phyloP scores from a whole-genome alignment of 768 basidiomycete genomes.

The Leccinum aurantiacum region DNA sequence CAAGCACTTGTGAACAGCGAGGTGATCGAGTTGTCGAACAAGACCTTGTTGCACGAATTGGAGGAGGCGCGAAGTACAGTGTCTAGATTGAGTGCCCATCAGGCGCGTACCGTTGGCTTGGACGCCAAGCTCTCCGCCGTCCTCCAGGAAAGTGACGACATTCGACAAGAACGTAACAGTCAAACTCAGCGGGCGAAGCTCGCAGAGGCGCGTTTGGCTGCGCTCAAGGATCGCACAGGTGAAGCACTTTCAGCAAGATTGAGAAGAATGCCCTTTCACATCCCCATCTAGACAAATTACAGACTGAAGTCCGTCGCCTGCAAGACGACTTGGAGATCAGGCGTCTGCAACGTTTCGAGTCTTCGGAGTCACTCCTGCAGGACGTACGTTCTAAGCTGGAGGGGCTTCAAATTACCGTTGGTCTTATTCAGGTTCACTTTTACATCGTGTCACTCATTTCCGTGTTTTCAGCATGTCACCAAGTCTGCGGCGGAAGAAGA shows the following conservation, averaged over 20 bases:
- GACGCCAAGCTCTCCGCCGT: conserved; percentile 62
- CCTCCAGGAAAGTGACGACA: conserved; percentile 79
- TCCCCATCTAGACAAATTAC: conserved; percentile 57
- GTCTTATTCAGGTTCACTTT: conserved; percentile 20
- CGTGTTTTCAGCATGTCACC: conserved; percentile 37
- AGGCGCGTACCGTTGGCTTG: conserved; percentile 69
- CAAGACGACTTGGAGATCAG: conserved; percentile 63
- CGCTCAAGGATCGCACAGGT: conserved; percentile 71
- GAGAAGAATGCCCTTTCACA: conserved; percentile 6
- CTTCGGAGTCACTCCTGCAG: conserved; percentile 63
- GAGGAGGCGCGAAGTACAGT: conserved; percentile 70
- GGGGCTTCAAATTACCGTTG: conserved; percentile 57
- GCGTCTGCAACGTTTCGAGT: conserved; percentile 57
- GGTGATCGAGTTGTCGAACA: conserved; percentile 75
- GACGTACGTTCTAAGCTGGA: conserved; percentile 67
- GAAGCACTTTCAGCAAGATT: conserved; percentile 9
- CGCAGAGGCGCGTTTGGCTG: conserved; percentile 64
- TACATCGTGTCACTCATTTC: conserved; percentile 17
- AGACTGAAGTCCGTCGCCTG: conserved; percentile 62
- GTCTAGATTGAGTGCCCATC: conserved; percentile 63
- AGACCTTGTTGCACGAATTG: conserved; percentile 69
- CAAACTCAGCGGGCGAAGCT: conserved; percentile 65
- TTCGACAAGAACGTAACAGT: conserved; percentile 77
- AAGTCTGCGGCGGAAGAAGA: conserved; percentile 42
- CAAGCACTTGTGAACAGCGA: conserved; percentile 82